Evolutionary conservation across 164 flowering plant species (phyloP).

Genomic region (Litsea cubeba): DNA sequence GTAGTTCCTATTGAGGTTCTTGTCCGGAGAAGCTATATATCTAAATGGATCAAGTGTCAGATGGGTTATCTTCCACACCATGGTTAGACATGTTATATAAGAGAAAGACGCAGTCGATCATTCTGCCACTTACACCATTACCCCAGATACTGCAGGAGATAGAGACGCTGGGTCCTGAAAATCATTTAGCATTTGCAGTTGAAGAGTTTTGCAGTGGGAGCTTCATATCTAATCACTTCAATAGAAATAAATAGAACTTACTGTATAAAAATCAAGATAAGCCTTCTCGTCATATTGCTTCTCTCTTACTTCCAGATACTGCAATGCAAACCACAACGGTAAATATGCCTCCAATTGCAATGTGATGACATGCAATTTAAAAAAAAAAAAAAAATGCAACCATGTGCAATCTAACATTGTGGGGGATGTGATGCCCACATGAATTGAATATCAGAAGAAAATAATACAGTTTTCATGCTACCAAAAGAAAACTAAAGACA

Average conservation of each 20-base stretch:
- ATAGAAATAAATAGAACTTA: conserved; percentile 29
- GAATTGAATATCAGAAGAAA: background rate
- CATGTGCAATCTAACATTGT: background rate
- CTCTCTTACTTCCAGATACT: conserved; percentile 95
- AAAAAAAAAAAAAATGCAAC: background rate
- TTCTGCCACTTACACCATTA: conserved; percentile 70
- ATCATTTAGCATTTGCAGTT: conserved; percentile 5
- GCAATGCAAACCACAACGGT: conserved; percentile 18
- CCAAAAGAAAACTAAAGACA: background rate
- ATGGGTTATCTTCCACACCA: background rate
- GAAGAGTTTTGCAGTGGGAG: background rate
- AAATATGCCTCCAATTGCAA: conserved; percentile 7
- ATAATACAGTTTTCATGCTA: background rate
- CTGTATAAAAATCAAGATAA: conserved; percentile 75
- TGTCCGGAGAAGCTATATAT: conserved; percentile 83
- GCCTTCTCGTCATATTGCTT: conserved; percentile 88
- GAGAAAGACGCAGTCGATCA: background rate
- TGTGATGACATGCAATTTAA: background rate
- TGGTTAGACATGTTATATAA: background rate
- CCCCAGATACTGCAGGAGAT: conserved; percentile 61
- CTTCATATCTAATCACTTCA: background rate
- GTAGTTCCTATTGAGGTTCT: conserved; percentile 60
- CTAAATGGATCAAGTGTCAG: conserved; percentile 27
- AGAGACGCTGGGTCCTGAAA: conserved; percentile 51
- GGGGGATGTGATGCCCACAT: background rate